Conservation (phyloP, 345 rosid genomes). For the Eucalyptus sideroxylon region DNA sequence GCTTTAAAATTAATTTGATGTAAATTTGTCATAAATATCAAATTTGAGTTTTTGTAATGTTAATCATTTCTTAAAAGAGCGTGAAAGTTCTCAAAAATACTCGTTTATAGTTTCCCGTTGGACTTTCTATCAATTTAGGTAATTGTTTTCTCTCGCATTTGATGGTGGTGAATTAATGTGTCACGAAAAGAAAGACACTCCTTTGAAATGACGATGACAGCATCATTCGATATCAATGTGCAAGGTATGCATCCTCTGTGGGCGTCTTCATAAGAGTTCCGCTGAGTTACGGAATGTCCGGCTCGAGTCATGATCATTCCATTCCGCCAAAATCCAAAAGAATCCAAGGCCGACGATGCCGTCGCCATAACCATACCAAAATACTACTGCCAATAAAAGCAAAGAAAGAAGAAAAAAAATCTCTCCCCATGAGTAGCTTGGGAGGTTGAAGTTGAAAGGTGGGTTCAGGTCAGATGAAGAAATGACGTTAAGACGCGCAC, state of each 20-base stretch:
- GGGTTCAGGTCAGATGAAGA: background rate
- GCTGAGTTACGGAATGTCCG: background rate
- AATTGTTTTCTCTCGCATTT: background rate
- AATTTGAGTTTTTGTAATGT: accelerated
- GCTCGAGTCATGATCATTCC: background rate
- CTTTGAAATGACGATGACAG: background rate
- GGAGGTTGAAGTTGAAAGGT: background rate
- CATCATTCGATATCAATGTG: accelerated
- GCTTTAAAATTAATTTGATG: too few species aligned
- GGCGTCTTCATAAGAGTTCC: background rate
- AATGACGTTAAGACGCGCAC: background rate
- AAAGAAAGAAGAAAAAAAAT: background rate
- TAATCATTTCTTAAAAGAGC: background rate
- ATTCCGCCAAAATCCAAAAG: background rate
- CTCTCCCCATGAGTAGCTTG: background rate
- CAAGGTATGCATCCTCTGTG: accelerated
- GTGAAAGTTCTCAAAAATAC: background rate
- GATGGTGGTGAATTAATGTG: accelerated
- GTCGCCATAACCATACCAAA: background rate
- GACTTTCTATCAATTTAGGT: background rate
- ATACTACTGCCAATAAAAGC: background rate
- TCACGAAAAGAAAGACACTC: background rate
- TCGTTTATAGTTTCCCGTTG: accelerated
- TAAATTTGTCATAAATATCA: accelerated
- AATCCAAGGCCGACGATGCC: background rate